Evolutionary conservation across 805 yeast species (phyloP).

Genomic region (Candida alai): DNA sequence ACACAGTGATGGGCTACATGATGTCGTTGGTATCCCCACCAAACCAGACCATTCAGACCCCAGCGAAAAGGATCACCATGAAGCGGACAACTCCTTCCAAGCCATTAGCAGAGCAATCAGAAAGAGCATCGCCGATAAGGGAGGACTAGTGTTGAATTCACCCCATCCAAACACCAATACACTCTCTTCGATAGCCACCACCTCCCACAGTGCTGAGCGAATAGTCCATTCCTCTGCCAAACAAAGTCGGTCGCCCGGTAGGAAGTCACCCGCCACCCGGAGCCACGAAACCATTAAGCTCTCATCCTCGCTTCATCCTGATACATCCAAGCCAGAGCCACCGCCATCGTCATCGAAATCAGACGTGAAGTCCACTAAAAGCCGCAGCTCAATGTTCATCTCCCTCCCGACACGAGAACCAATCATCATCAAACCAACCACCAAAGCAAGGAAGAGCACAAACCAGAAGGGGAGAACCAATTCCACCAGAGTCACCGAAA

Average conservation of each 20-base stretch:
- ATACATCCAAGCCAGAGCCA: background rate
- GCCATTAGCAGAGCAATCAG: constrained; percentile 46
- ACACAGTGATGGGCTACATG: too few species aligned
- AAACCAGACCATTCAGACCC: too few species aligned
- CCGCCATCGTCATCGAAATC: background rate
- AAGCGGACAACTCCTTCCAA: constrained; percentile 40
- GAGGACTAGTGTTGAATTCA: constrained; percentile 1
- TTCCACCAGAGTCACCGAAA: background rate
- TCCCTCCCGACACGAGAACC: constrained; percentile 39
- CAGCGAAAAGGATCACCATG: background rate
- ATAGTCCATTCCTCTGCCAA: too few species aligned
- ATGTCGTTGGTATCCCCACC: too few species aligned
- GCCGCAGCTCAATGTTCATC: constrained; percentile 31
- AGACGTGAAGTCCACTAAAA: constrained; percentile 21
- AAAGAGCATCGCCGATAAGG: constrained; percentile 40
- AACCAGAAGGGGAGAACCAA: background rate
- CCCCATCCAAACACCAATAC: background rate
- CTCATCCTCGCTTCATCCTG: too few species aligned
- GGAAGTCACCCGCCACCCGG: too few species aligned
- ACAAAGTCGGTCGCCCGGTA: too few species aligned
- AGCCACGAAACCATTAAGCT: too few species aligned
- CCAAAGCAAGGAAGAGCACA: constrained; percentile 6
- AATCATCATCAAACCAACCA: constrained; percentile 21
- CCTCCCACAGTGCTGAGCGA: background rate
- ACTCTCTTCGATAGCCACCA: constrained; percentile 2